These are phyloP conservation scores for Aspergillus arachidicola DNA, from an alignment of 2,329 filamentous ascomycete genomes.

Conservation along the genomic window DNA sequence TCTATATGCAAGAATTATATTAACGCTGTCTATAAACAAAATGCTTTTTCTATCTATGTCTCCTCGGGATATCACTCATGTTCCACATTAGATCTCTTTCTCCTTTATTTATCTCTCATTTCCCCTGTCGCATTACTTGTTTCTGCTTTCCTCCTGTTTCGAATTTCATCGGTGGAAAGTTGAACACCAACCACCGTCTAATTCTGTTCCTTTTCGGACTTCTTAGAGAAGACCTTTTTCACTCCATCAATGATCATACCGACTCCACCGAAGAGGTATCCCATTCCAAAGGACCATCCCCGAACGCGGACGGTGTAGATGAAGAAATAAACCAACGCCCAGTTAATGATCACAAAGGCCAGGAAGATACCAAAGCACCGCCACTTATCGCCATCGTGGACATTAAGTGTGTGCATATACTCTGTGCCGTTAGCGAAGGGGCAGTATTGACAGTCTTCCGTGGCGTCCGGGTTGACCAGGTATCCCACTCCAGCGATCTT, in stretches of 20 bases:
- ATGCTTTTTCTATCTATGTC: neutral
- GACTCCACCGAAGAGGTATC: constrained; percentile 55
- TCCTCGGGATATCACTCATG: neutral
- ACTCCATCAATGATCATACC: constrained; percentile 44
- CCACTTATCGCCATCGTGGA: constrained; percentile 66
- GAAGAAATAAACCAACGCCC: constrained; percentile 74
- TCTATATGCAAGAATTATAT: neutral
- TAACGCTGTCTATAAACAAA: neutral
- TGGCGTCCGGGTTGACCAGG: constrained; percentile 63
- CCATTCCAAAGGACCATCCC: constrained; percentile 72
- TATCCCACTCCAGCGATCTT: constrained; percentile 58
- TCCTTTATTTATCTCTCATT: neutral
- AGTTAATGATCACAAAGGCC: constrained; percentile 71
- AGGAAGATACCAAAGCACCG: constrained; percentile 72
- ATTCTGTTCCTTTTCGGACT: constrained; percentile 24
- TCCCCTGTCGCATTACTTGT: neutral
- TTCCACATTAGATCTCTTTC: neutral
- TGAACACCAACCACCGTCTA: constrained; percentile 8
- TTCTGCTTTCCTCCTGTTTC: neutral
- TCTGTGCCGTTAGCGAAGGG: constrained; percentile 66
- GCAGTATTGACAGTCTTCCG: constrained; percentile 68
- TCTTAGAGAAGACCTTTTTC: constrained; percentile 29
- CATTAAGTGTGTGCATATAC: constrained; percentile 64
- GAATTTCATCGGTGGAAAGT: neutral
- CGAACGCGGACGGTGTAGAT: constrained; percentile 72